Conservation (phyloP, 805 yeast species). For the Yamadazyma akitaensis region DNA sequence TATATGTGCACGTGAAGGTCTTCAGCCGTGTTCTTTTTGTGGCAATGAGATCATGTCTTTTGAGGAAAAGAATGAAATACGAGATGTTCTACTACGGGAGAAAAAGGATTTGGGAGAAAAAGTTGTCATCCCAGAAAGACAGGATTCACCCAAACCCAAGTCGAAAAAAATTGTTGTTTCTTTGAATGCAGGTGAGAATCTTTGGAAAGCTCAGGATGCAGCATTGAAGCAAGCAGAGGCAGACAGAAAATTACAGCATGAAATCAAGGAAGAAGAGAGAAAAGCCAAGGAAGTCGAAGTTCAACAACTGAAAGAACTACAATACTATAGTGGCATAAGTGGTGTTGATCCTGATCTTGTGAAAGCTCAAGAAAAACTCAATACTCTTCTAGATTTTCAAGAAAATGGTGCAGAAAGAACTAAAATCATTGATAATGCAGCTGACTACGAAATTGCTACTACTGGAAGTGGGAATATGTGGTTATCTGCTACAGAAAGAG, state of each 20-base stretch:
- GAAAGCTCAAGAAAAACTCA: conserved; percentile 71
- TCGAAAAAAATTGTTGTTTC: conserved; percentile 6
- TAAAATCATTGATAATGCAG: conserved; percentile 85
- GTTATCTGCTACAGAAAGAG: conserved; percentile 86
- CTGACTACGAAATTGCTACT: conserved; percentile 73
- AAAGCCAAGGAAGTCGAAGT: conserved; percentile 20
- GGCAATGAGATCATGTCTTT: conserved; percentile 60
- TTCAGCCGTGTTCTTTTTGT: conserved; percentile 87
- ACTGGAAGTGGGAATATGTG: conserved; percentile 56
- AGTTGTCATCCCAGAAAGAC: conserved; percentile 15
- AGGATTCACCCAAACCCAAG: conserved; percentile 14
- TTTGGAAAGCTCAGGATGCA: conserved; percentile 66
- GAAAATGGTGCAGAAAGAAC: conserved; percentile 88
- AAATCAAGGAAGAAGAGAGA: conserved; percentile 20
- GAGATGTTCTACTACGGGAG: conserved; percentile 51
- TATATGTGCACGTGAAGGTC: conserved; percentile 84
- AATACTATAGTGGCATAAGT: conserved; percentile 38
- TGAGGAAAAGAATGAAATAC: conserved; percentile 60
- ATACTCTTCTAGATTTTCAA: conserved; percentile 74
- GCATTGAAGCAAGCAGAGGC: conserved; percentile 59
- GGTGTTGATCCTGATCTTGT: conserved; percentile 54
- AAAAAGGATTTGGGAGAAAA: conserved; percentile 38
- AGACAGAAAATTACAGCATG: conserved; percentile 23
- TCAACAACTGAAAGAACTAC: conserved; percentile 44
- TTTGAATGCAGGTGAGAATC: conserved; percentile 49